phyloP scores from a whole-genome alignment of 768 basidiomycete species.

The Suillus subalutaceus region DNA sequence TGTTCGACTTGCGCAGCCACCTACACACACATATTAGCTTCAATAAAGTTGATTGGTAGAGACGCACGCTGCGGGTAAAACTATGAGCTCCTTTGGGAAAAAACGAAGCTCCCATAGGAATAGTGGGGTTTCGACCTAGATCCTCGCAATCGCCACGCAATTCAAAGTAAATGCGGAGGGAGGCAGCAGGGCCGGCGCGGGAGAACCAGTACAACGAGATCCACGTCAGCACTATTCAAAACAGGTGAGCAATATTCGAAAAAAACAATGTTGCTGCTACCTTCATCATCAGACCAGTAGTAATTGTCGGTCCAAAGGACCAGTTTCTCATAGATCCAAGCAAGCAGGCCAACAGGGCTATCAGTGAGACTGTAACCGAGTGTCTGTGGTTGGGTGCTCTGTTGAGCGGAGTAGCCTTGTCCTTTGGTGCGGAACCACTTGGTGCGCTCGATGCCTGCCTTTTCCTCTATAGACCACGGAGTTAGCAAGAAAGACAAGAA shows the following conservation, averaged over 20 bases:
- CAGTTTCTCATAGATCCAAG: constrained; percentile 58
- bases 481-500: constrained; percentile 32
- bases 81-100: constrained; percentile 54
- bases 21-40: constrained; percentile 30
- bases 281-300: constrained; percentile 60
- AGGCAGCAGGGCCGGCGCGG: constrained; percentile 57
- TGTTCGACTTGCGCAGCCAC: constrained; percentile 43
- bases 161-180: constrained; percentile 64
- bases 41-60: neutral
- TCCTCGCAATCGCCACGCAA: neutral
- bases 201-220: constrained; percentile 63
- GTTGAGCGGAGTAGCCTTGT: constrained; percentile 34
- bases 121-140: constrained; percentile 9
- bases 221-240: constrained; percentile 56
- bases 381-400: constrained; percentile 52
- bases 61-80: constrained; percentile 43
- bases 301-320: constrained; percentile 53
- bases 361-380: constrained; percentile 58
- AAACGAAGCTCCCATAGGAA: constrained; percentile 52
- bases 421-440: constrained; percentile 25
- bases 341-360: constrained; percentile 56
- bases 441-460: constrained; percentile 23
- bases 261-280: constrained; percentile 29
- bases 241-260: neutral
- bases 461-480: constrained; percentile 32